A percentile compares a stretch with the other conserved stretches of the same genome.
Evolutionary conservation across 148 eudicot genomes (phyloP).

Genomic region (Simmondsia chinensis): DNA sequence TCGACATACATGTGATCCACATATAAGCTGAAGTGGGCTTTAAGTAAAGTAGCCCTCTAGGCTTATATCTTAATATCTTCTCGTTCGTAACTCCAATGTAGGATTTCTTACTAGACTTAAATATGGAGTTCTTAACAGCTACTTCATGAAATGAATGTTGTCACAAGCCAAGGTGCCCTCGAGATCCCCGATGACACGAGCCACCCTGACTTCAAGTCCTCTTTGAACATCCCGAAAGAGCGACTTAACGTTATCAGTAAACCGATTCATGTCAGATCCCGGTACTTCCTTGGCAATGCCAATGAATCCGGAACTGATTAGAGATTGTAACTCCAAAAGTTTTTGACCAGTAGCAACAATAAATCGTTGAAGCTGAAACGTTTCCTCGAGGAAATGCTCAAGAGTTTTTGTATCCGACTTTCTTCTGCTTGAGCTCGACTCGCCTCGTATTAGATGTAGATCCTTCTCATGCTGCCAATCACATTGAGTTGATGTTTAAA

Average conservation of each 20-base stretch:
- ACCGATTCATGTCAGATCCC: constrained; percentile 61
- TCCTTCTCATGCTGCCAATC: constrained; percentile 50
- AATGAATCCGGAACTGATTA: constrained; percentile 48
- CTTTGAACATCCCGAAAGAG: constrained; percentile 78
- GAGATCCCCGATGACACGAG: constrained; percentile 78
- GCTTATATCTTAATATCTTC: too few species aligned
- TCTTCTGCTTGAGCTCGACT: constrained; percentile 24
- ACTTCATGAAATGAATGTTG: constrained; percentile 54
- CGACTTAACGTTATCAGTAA: constrained; percentile 51
- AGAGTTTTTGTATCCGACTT: constrained; percentile 57
- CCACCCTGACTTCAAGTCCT: constrained; percentile 74
- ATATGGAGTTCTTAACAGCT: constrained; percentile 8
- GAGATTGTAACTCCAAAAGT: constrained; percentile 63
- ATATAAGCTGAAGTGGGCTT: too few species aligned
- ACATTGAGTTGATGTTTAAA: too few species aligned
- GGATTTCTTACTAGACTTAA: too few species aligned
- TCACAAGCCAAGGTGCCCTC: constrained; percentile 89
- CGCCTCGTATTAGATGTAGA: constrained; percentile 23
- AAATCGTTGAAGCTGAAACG: constrained; percentile 86
- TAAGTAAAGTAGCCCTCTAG: too few species aligned
- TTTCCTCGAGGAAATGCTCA: constrained; percentile 76
- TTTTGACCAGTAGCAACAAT: constrained; percentile 94
- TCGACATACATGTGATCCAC: too few species aligned
- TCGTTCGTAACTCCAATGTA: too few species aligned
- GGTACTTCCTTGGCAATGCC: constrained; percentile 28